A percentile compares a stretch with the other conserved stretches of the same genome.
Evolutionary conservation across 352 stramenopile species (phyloP).

Genomic region (Blastocystis sp.): DNA sequence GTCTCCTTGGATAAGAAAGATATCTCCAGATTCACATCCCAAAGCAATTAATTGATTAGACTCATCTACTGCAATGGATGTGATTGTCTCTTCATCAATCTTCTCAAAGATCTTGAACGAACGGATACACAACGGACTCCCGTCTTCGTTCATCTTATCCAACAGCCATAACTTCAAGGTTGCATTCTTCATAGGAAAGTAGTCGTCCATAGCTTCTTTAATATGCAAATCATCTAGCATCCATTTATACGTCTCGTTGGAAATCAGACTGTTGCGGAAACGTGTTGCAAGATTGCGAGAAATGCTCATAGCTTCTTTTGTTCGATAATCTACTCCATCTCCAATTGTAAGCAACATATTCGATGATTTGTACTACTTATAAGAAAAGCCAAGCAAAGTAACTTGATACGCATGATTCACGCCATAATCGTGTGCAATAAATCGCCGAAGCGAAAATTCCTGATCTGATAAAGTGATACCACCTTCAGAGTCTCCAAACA

Average conservation of each 20-base stretch:
- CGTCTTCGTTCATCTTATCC: constrained; percentile 24
- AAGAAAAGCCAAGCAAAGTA: background rate
- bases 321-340: constrained; percentile 22
- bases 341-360: constrained; percentile 55
- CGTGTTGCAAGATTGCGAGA: constrained; percentile 28
- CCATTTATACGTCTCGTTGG: constrained; percentile 54
- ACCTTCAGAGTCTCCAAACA: constrained; percentile 50
- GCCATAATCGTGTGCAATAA: constrained; percentile 23
- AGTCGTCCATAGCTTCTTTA: background rate
- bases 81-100: constrained; percentile 54
- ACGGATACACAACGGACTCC: constrained; percentile 20
- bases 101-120: constrained; percentile 43
- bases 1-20: constrained; percentile 27
- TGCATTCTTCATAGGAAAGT: constrained; percentile 21
- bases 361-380: constrained; percentile 23
- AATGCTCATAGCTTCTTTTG: background rate
- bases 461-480: constrained; percentile 34
- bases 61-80: background rate
- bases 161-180: constrained; percentile 46
- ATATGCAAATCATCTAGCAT: constrained; percentile 55
- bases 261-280: background rate
- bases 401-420: constrained; percentile 56
- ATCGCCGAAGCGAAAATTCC: constrained; percentile 40
- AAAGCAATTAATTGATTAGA: background rate
- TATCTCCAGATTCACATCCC: constrained; percentile 3